Evolutionary conservation across 805 yeast genomes (phyloP), one percentile per base, ranked within the genome.

Genomic region (Blastobotrys mokoenaii): DNA sequence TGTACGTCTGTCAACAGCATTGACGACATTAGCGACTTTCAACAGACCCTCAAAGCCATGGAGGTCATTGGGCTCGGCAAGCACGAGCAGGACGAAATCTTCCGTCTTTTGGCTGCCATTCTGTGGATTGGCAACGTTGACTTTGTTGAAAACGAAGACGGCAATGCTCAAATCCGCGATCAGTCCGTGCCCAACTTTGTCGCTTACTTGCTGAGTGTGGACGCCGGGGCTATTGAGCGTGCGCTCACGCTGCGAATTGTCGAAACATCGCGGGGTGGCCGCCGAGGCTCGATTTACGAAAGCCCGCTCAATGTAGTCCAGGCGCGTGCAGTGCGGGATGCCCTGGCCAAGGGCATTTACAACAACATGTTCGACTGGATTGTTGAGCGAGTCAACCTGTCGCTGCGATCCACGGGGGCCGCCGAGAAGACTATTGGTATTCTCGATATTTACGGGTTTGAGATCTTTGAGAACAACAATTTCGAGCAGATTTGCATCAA

Each of bases 301-400:
- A 93, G 87, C 37, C 97, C 98, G 1, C 73, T 93, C 54, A 93
- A 93, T 60, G 72, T 76, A 31, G 88, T 84, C 1, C 99, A 93
- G 66, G 97, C 98, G 2, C 47, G 58, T 5, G 95, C 98, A 0
- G 96, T 88, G 10, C 78, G 89, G 55, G 97, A 93, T 65, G 96
- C 97, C 3, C 70, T 93, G 41, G 96, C 97, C 3, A 93, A 89
- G 66, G 97, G 95, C 2, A 73, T 93, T 41, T 93, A 93, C 69
- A 87, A 80, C 62, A 89, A 89, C 58, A 68, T 93, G 47, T 93
- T 93, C 59, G 97, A 93, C 50, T 89, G 97, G 97, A 88, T 93
- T 58, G 97, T 93, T 14, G 84, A 73, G 45, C 78, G 97, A 59
- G 95, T 93, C 38, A 93, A 93, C 63, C 66, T 70, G 39, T 84